phyloP scores from a whole-genome alignment of 257 asterid genomes.

The Misopates orontium region DNA sequence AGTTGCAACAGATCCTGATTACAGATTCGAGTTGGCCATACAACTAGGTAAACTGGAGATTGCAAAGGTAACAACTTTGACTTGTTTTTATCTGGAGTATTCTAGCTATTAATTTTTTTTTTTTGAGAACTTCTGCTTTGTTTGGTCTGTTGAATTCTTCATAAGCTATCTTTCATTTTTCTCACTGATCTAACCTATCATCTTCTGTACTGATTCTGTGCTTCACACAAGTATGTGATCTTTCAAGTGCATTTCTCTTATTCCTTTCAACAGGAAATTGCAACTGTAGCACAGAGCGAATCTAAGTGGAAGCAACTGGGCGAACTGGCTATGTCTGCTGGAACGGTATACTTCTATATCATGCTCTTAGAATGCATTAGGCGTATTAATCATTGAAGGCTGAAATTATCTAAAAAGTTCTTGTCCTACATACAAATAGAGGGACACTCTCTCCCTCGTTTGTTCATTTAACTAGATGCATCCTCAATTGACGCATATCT shows the following conservation, averaged over 20 bases:
- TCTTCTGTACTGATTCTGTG: conserved; percentile 6
- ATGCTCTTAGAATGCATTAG: conserved; percentile 16
- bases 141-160: conserved; percentile 8
- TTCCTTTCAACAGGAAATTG: conserved; percentile 71
- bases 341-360: conserved; percentile 59
- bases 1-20: conserved; percentile 92
- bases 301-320: conserved; percentile 98
- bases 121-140: conserved; percentile 5
- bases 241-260: conserved; percentile 18
- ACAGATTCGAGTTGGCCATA: conserved; percentile 94
- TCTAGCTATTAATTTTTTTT: background rate
- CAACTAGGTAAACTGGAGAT: conserved; percentile 84
- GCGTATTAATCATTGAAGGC: conserved; percentile 5
- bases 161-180: conserved; percentile 11
- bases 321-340: conserved; percentile 91
- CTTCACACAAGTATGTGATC: conserved; percentile 12
- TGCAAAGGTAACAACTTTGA: conserved; percentile 64
- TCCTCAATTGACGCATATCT: background rate
- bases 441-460: background rate
- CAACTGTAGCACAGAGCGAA: conserved; percentile 71
- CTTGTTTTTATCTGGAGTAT: conserved; percentile 17
- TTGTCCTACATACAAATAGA: background rate
- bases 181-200: too few relatives aligned
- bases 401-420: background rate
- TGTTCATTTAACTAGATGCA: background rate